Evolutionary conservation across 768 basidiomycete species (phyloP), one percentile per base, ranked within the genome.

Genomic region (Hypholoma fasciculare): DNA sequence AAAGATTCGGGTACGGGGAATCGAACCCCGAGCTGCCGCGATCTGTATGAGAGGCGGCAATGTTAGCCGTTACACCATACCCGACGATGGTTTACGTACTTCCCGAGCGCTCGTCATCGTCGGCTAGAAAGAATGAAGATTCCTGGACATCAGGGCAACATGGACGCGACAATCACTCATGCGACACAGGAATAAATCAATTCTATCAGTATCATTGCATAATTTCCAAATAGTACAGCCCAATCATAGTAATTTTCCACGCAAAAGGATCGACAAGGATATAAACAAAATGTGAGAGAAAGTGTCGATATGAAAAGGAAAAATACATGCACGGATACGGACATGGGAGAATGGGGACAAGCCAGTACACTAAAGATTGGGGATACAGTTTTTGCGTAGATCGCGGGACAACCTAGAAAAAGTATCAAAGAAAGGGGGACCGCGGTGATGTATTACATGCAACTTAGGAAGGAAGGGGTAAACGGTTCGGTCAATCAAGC

Each of bases 51-150:
- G 74, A 83, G 82, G 82, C 82, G 80, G 81, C 74, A 82, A 83
- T 82, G 82, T 80, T 83, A 80, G 79, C 82, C 82, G 70, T 83
- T 83, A 83, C 82, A 84, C 82, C 80, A 83, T 84, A 84, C 73
- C 81, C 67, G 70, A 71, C 30, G 30, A 9, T 34, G 30, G 6
- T 9, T 34, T 34, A 6, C 30, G 9, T 7, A 9, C 30, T 34
- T 5, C 7, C 30, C 30, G 30, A 34, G 30, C 30, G 30, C 6
- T 34, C 30, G 7, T 34, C 30, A 1, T 9, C 6, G 30, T 6
- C 30, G 30, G 7, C 30, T 34, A 9, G 30, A 2, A 6, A 34
- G 6, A 34, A 9, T 34, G 7, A 23, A 23, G 30, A 7, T 34
- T 9, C 30, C 9, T 34, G 30, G 30, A 34, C 30, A 9, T 7